Evolutionary conservation across 2,329 filamentous ascomycete genomes (phyloP).

Genomic region (Chaetoscypha palmicola): DNA sequence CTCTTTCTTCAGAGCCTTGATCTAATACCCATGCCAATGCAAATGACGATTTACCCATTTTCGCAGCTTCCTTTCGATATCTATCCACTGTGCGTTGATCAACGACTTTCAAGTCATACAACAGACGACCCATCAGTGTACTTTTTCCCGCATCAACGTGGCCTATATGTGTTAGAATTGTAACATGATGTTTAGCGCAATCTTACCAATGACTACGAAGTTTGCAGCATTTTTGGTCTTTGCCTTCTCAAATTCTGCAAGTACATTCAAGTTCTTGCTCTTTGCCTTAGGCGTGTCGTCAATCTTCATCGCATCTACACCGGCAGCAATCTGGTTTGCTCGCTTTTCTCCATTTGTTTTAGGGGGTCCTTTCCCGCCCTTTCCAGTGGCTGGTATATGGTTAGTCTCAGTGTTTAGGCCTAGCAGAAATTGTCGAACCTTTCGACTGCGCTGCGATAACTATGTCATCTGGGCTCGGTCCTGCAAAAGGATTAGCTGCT

Average conservation of each 20-base stretch:
- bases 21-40: conserved; percentile 96
- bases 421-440: conserved; percentile 53
- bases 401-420: conserved; percentile 31
- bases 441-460: conserved; percentile 82
- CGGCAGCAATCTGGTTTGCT: conserved; percentile 36
- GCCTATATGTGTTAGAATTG: conserved; percentile 42
- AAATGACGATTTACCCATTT: conserved; percentile 90
- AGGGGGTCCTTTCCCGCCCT: conserved; percentile 32
- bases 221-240: conserved; percentile 74
- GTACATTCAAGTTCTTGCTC: conserved; percentile 77
- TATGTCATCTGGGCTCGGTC: conserved; percentile 86
- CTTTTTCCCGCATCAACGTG: conserved; percentile 98
- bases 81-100: conserved; percentile 84
- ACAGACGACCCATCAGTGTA: conserved; percentile 90
- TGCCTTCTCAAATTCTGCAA: conserved; percentile 70
- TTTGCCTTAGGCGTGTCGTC: conserved; percentile 51
- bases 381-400: conserved; percentile 36
- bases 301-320: conserved; percentile 40
- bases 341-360: conserved; percentile 37
- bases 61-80: conserved; percentile 81
- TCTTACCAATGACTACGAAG: conserved; percentile 81
- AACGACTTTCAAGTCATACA: conserved; percentile 82
- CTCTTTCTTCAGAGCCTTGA: conserved; percentile 81
- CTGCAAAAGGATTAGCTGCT: conserved; percentile 61
- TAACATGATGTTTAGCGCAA: not conserved